phyloP scores from a whole-genome alignment of 768 basidiomycete genomes.

The Tephrocybe sp. region DNA sequence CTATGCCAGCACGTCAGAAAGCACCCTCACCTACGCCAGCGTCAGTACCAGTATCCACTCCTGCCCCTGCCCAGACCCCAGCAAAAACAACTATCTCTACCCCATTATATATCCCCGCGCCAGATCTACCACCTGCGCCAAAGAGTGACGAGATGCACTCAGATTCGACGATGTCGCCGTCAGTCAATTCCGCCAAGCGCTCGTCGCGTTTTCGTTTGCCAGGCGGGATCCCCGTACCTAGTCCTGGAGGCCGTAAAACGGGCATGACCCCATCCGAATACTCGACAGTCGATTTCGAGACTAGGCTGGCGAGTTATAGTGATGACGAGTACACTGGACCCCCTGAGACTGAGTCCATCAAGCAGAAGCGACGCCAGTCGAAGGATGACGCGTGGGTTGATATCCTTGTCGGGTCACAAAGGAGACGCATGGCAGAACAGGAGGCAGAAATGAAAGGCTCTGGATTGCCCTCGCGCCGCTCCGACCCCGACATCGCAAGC shows the following conservation, averaged over 20 bases:
- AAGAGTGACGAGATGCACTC: conserved; percentile 35
- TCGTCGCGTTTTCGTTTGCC: conserved; percentile 60
- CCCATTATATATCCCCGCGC: conserved; percentile 19
- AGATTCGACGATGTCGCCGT: conserved; percentile 28
- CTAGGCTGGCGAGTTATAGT: conserved; percentile 66
- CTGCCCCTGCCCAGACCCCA: conserved; percentile 6
- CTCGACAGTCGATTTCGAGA: conserved; percentile 81
- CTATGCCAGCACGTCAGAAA: neutral
- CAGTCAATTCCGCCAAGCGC: conserved; percentile 32
- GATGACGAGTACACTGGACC: conserved; percentile 40
- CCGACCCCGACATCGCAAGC: conserved; percentile 71
- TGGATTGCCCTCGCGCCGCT: conserved; percentile 19
- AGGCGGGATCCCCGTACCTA: conserved; percentile 48
- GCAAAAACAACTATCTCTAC: conserved; percentile 18
- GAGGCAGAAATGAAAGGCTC: conserved; percentile 40
- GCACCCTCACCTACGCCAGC: neutral
- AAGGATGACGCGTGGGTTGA: conserved; percentile 85
- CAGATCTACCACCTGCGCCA: conserved; percentile 21
- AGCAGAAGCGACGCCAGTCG: conserved; percentile 47
- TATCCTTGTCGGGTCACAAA: conserved; percentile 66
- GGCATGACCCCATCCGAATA: conserved; percentile 70
- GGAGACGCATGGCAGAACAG: conserved; percentile 51
- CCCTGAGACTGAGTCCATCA: conserved; percentile 38
- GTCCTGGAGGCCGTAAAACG: conserved; percentile 49
- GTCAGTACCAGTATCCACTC: neutral